Percentiles rank a stretch among this genome's conserved stretches.
These are phyloP conservation scores for Kwoniella sp. DNA, from an alignment of 768 basidiomycete species.

Conservation along the genomic window DNA sequence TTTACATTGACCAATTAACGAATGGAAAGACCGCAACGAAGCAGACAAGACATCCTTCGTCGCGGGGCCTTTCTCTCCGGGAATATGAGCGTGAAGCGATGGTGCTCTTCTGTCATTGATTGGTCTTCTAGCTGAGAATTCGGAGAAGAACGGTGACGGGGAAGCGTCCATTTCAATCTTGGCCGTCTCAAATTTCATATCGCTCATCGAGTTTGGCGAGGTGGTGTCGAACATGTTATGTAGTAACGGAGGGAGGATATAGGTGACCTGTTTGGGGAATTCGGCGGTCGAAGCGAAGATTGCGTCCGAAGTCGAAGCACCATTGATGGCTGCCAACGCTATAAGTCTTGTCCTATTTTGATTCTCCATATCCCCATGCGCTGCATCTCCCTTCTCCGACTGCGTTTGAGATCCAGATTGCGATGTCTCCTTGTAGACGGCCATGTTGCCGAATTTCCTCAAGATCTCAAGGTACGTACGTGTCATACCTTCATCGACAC, in stretches of 20 bases:
- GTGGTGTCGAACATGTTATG: conserved; percentile 66
- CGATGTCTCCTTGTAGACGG: conserved; percentile 57
- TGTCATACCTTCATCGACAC: conserved; percentile 71
- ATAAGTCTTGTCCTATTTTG: conserved; percentile 80
- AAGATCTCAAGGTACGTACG: conserved; percentile 71
- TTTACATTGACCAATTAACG: conserved; percentile 73
- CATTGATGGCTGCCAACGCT: conserved; percentile 78
- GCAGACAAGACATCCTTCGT: conserved; percentile 72
- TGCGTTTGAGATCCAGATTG: background rate
- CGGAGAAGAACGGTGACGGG: conserved; percentile 73
- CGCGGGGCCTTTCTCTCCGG: conserved; percentile 83
- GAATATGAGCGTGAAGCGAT: conserved; percentile 83
- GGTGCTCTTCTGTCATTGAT: conserved; percentile 78
- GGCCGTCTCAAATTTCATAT: conserved; percentile 69
- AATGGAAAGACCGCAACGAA: conserved; percentile 69
- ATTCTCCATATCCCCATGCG: conserved; percentile 65
- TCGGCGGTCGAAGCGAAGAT: conserved; percentile 72
- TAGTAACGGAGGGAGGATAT: conserved; percentile 72
- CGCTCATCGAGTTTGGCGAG: conserved; percentile 57
- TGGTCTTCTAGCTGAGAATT: conserved; percentile 75
- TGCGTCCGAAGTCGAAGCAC: conserved; percentile 80
- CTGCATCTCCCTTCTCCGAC: conserved; percentile 60
- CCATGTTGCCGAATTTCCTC: conserved; percentile 66
- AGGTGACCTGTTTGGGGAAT: conserved; percentile 70
- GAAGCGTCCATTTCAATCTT: conserved; percentile 69